A percentile compares a stretch with the other conserved stretches of the same genome.
phyloP scores from a whole-genome alignment of 768 basidiomycete species.

The Lactarius psammicola region DNA sequence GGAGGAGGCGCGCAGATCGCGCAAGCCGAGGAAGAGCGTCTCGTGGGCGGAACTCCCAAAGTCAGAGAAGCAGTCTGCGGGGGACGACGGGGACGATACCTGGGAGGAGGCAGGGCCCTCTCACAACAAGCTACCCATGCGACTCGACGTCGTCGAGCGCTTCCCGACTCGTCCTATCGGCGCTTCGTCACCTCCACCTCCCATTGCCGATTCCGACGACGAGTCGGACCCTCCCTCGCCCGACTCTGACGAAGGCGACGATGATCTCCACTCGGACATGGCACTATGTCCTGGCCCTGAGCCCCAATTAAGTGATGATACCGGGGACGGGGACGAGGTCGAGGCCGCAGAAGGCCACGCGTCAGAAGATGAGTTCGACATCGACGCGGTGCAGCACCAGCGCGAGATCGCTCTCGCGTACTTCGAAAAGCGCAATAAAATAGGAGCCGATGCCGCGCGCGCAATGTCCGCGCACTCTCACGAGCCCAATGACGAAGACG shows the following conservation, averaged over 20 bases:
- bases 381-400: conserved; percentile 64
- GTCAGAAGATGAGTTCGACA: conserved; percentile 54
- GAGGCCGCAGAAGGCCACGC: conserved; percentile 38
- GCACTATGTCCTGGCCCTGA: no score
- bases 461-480: conserved; percentile 51
- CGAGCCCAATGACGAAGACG: conserved; percentile 37
- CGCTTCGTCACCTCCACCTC: conserved; percentile 29
- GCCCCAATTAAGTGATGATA: conserved; percentile 19
- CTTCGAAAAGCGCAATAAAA: conserved; percentile 54
- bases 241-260: conserved; percentile 39
- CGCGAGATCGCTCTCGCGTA: conserved; percentile 75
- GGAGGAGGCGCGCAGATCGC: conserved; percentile 34
- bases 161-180: conserved; percentile 37
- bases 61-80: conserved; percentile 31
- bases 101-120: conserved; percentile 41
- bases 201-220: conserved; percentile 61
- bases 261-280: conserved; percentile 32
- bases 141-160: conserved; percentile 67
- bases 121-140: conserved; percentile 56
- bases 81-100: conserved; percentile 57
- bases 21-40: conserved; percentile 59
- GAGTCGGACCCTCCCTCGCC: conserved; percentile 49
- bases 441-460: conserved; percentile 53
- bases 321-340: conserved; percentile 31
- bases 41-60: conserved; percentile 53